Base-by-base conservation (phyloP, 2,329 filamentous ascomycete genomes). In the Penicillium frequentans region DNA sequence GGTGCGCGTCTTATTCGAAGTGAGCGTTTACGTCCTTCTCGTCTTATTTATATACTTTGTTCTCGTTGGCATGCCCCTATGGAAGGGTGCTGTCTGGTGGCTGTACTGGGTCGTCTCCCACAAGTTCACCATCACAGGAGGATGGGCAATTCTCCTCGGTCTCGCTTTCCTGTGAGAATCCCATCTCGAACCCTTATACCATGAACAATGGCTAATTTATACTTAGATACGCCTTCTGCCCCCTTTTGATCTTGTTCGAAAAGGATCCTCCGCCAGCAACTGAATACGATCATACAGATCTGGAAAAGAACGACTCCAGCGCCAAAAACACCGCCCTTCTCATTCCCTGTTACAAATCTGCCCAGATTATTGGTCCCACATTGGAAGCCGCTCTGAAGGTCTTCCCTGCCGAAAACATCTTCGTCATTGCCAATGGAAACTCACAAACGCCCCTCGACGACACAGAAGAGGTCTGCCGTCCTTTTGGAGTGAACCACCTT, bases 261-360 rank as follows among this genome's bases (percentile, higher is more conserved):
- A 63, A 65, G n/a, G 66, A 74, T 43, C 64, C 69, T 2, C 69
- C 69, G 1, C 33, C 62, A 3, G 46, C 60, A 26, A 60, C 59
- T 5, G 43, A 31, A 9, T 5, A 13, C 14, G 59, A 55, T 27
- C 24, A 57, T 26, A 42, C 55, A 2, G 60, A 64, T 19, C 58
- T 67, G n/a, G 51, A 60, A 19, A 56, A 43, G 45, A 70, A 70
- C 2, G 60, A 65, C 2, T 54, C 56, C 2, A 71, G 77, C 42
- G 62, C 49, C 13, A 51, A 59, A 29, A 52, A 53, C 13, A 79
- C 75, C 1, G 76, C 76, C 0, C 68, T 80, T 1, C 62, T 81
- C 14, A 81, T 81, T n/a, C 79, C 79, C 13, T 81, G 78, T 61
- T 81, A 80, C 65, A 79, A 79, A 61, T 77, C 78, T 3, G 78